These are phyloP conservation scores for Saturnispora serradocipensis DNA, from an alignment of 805 yeast species.

Conservation along the genomic window DNA sequence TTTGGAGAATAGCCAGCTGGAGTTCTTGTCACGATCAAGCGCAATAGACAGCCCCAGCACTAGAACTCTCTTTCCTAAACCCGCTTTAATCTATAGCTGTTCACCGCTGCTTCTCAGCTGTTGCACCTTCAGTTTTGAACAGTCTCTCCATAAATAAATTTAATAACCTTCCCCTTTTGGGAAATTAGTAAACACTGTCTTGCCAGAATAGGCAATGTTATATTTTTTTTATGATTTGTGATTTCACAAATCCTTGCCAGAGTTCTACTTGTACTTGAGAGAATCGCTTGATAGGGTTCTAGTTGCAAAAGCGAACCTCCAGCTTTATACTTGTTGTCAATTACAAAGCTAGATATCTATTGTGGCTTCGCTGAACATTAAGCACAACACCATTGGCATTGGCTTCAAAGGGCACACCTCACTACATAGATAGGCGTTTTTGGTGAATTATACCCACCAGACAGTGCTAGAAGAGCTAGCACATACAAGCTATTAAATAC, in stretches of 20 bases:
- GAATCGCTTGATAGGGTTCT: neutral
- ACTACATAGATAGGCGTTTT: neutral
- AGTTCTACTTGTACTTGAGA: neutral
- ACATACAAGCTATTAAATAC: neutral
- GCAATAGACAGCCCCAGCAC: too few relatives aligned
- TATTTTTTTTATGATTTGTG: neutral
- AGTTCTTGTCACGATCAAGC: too few relatives aligned
- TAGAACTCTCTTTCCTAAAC: too few relatives aligned
- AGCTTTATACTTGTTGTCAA: conserved; percentile 11
- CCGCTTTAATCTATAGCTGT: too few relatives aligned
- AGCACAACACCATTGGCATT: neutral
- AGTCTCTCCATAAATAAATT: neutral
- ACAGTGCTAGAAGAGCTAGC: neutral
- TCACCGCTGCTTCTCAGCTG: too few relatives aligned
- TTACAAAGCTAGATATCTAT: neutral
- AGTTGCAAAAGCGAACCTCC: neutral
- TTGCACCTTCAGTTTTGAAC: neutral
- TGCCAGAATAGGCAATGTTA: neutral
- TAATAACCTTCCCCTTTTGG: conserved; percentile 11
- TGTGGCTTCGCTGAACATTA: neutral
- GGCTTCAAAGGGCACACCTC: neutral
- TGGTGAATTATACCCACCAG: neutral
- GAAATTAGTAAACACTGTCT: conserved; percentile 12
- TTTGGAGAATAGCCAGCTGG: too few relatives aligned
- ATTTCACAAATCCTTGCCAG: neutral